Percentiles rank a stretch among this genome's conserved stretches.
These are phyloP conservation scores for Pichia phayaonensis DNA, from an alignment of 805 yeast species.

Conservation along the genomic window DNA sequence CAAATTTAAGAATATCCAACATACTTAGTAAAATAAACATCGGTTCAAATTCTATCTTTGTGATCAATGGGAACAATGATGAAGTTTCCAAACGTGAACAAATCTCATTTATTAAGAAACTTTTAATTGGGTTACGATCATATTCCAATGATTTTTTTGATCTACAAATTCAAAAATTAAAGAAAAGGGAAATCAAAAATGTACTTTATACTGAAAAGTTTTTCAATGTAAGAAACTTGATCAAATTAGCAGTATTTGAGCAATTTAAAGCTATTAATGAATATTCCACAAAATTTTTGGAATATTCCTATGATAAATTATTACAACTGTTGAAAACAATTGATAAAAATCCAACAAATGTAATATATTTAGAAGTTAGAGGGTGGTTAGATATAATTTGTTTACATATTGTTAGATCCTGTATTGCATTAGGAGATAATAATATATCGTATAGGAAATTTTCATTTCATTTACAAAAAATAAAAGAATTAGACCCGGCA, in stretches of 20 bases:
- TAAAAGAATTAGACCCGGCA: slow-evolving; percentile 19
- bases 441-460: slow-evolving; percentile 57
- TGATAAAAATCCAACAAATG: slow-evolving; percentile 15
- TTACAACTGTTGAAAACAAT: slow-evolving; percentile 31
- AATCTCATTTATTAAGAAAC: slow-evolving; percentile 29
- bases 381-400: slow-evolving; percentile 51
- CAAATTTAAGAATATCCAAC: neutral
- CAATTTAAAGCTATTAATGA: slow-evolving; percentile 41
- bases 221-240: slow-evolving; percentile 45
- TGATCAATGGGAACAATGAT: slow-evolving; percentile 3
- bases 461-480: slow-evolving; percentile 51
- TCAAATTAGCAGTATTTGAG: slow-evolving; percentile 43
- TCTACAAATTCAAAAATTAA: slow-evolving; percentile 32
- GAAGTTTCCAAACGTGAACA: slow-evolving; percentile 8
- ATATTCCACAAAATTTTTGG: slow-evolving; percentile 42
- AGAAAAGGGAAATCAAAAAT: slow-evolving; percentile 30
- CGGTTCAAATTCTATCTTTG: slow-evolving; percentile 1
- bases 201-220: slow-evolving; percentile 17
- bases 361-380: slow-evolving; percentile 39
- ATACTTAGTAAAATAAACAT: slow-evolving; percentile 1
- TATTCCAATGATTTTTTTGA: slow-evolving; percentile 39
- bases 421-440: slow-evolving; percentile 51
- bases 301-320: slow-evolving; percentile 45
- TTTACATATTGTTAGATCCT: slow-evolving; percentile 53
- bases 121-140: slow-evolving; percentile 32